These are phyloP conservation scores for Emericellopsis terricola DNA, from an alignment of 495 filamentous ascomycete genomes.

Conservation along the genomic window DNA sequence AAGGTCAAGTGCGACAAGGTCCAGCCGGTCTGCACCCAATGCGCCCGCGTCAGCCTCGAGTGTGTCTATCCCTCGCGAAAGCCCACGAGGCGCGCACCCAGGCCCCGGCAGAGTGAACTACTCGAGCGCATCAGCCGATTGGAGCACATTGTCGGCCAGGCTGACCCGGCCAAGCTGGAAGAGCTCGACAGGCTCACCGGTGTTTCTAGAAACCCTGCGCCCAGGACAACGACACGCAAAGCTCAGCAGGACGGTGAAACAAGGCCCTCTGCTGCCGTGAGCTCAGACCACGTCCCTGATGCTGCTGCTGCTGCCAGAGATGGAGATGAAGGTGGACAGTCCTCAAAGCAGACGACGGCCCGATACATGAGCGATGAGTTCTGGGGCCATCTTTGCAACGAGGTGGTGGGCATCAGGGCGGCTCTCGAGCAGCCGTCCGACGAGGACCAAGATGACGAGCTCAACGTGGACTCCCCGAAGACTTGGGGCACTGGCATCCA, in stretches of 20 bases:
- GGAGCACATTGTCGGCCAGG: slow-evolving; percentile 49
- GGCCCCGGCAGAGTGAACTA: slow-evolving; percentile 31
- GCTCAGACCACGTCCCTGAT: too few relatives aligned
- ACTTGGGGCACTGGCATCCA: background rate
- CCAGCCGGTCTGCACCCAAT: slow-evolving; percentile 47
- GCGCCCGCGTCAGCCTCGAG: slow-evolving; percentile 44
- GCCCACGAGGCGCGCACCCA: slow-evolving; percentile 21
- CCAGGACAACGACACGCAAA: background rate
- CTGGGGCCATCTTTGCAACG: slow-evolving; percentile 60
- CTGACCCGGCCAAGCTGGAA: slow-evolving; percentile 21
- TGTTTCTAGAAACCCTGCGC: background rate
- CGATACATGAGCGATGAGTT: slow-evolving; percentile 61
- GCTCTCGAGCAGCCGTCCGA: slow-evolving; percentile 17
- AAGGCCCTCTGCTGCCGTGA: background rate
- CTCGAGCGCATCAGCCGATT: slow-evolving; percentile 47
- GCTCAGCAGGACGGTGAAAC: background rate
- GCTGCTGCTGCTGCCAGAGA: background rate
- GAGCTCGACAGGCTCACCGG: slow-evolving; percentile 8
- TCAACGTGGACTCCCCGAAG: slow-evolving; percentile 22
- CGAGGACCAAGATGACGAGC: slow-evolving; percentile 28
- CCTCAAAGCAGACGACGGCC: background rate
- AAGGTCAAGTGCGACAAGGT: slow-evolving; percentile 58
- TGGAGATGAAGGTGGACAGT: background rate
- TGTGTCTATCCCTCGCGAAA: slow-evolving; percentile 54
- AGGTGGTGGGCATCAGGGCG: slow-evolving; percentile 32